These are phyloP conservation scores for Pugionium dolabratum DNA, from an alignment of 345 rosid genomes.

Conservation along the genomic window DNA sequence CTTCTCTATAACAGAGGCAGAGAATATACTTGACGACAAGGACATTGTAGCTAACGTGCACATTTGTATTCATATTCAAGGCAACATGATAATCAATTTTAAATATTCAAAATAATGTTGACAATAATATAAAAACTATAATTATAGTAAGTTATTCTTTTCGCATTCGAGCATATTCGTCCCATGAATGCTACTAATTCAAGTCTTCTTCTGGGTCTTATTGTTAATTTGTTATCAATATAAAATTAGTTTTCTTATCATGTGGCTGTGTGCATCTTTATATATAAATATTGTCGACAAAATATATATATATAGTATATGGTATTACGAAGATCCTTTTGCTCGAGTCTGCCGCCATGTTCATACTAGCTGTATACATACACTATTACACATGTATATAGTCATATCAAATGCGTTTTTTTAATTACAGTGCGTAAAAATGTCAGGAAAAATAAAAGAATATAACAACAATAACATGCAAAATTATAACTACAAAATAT, in stretches of 20 bases:
- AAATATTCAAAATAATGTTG: conserved; percentile 3
- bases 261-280: conserved; percentile 29
- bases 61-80: conserved; percentile 25
- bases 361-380: conserved; percentile 35
- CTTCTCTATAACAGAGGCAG: conserved; percentile 22
- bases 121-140: conserved; percentile 10
- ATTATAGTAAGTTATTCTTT: conserved; percentile 23
- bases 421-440: too few relatives aligned
- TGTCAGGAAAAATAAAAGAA: neutral
- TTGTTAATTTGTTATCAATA: conserved; percentile 3
- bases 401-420: neutral
- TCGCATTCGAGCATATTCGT: conserved; percentile 38
- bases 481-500: neutral
- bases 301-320: conserved; percentile 16
- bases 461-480: neutral
- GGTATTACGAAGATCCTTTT: conserved; percentile 26
- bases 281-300: conserved; percentile 21
- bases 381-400: conserved; percentile 2
- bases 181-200: conserved; percentile 39
- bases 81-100: conserved; percentile 24
- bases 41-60: conserved; percentile 37
- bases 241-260: conserved; percentile 19
- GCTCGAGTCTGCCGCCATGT: conserved; percentile 38
- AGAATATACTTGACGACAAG: conserved; percentile 42
- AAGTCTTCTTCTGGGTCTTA: conserved; percentile 31